Percentiles rank a stretch among this genome's conserved stretches.
These are phyloP conservation scores for Pterocarpus santalinus DNA, from an alignment of 306 rosid species.

Conservation along the genomic window DNA sequence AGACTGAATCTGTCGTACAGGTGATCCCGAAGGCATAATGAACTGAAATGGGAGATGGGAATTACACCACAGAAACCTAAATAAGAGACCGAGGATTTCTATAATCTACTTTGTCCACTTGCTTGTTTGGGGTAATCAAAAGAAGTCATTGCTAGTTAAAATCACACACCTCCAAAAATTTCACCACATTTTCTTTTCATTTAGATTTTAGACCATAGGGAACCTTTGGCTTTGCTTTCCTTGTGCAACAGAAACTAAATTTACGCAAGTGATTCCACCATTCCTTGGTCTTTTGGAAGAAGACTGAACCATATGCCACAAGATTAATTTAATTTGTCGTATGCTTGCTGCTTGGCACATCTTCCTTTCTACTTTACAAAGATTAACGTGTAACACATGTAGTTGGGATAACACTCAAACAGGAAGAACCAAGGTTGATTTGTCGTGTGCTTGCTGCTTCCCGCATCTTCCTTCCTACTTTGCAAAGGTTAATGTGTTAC, in stretches of 20 bases:
- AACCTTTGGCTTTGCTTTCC: slow-evolving; percentile 48
- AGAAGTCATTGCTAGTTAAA: slow-evolving; percentile 42
- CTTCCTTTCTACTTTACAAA: background rate
- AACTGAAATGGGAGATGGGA: slow-evolving; percentile 46
- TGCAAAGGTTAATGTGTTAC: too few species aligned
- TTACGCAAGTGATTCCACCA: slow-evolving; percentile 46
- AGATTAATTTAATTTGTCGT: background rate
- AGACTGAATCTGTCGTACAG: slow-evolving; percentile 41
- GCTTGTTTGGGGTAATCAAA: slow-evolving; percentile 38
- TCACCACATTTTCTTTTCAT: background rate
- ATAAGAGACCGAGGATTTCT: slow-evolving; percentile 45
- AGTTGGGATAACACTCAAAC: too few species aligned
- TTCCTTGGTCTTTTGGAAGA: slow-evolving; percentile 28
- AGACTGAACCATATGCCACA: background rate
- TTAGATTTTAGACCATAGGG: slow-evolving; percentile 34
- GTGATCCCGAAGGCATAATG: slow-evolving; percentile 47
- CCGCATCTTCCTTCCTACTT: too few species aligned
- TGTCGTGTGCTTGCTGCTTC: too few species aligned
- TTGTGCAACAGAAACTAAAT: slow-evolving; percentile 31
- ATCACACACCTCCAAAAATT: slow-evolving; percentile 34
- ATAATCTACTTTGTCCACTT: slow-evolving; percentile 45
- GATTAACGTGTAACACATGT: too few species aligned
- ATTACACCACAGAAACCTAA: slow-evolving; percentile 38
- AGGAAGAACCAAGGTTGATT: too few species aligned
- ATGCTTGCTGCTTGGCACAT: slow-evolving; percentile 24